These are phyloP conservation scores for Panaeolus cyanescens DNA, from an alignment of 768 basidiomycete species.

Conservation along the genomic window DNA sequence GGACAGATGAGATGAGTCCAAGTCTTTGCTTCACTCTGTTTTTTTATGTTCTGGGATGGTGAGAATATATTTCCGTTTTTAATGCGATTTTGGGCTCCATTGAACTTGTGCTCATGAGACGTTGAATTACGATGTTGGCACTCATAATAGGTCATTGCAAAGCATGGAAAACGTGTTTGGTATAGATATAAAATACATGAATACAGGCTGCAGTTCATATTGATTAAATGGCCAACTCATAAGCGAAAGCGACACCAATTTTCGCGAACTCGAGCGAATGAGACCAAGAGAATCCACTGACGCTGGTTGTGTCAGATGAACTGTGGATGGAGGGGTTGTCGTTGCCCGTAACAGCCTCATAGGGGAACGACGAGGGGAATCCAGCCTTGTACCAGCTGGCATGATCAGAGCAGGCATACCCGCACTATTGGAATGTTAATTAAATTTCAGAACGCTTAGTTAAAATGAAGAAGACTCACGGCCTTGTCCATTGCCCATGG, in stretches of 20 bases:
- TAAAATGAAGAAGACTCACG: slow-evolving; percentile 25
- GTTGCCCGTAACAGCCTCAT: slow-evolving; percentile 41
- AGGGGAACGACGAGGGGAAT: slow-evolving; percentile 41
- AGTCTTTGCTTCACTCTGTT: not conserved
- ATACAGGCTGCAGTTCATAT: not conserved
- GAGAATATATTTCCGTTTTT: not conserved
- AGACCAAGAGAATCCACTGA: slow-evolving; percentile 47
- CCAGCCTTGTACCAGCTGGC: slow-evolving; percentile 47
- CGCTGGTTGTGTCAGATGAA: slow-evolving; percentile 44
- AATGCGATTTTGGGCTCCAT: not conserved
- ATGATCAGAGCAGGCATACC: slow-evolving; percentile 48
- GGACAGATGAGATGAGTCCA: not conserved
- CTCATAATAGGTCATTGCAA: too few relatives aligned
- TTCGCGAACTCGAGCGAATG: slow-evolving; percentile 65
- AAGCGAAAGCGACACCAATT: slow-evolving; percentile 56
- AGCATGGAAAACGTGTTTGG: too few relatives aligned
- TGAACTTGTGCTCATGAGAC: not conserved
- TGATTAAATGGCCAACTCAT: slow-evolving; percentile 44
- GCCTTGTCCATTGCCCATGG: slow-evolving; percentile 36
- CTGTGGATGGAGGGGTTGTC: slow-evolving; percentile 48
- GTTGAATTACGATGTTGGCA: too few relatives aligned
- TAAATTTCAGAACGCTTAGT: not conserved
- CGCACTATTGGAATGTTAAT: slow-evolving; percentile 25
- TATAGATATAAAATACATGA: not conserved
- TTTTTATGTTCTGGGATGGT: not conserved